Base-by-base conservation (phyloP, 345 rosid species). In the Excoecaria agallocha region DNA sequence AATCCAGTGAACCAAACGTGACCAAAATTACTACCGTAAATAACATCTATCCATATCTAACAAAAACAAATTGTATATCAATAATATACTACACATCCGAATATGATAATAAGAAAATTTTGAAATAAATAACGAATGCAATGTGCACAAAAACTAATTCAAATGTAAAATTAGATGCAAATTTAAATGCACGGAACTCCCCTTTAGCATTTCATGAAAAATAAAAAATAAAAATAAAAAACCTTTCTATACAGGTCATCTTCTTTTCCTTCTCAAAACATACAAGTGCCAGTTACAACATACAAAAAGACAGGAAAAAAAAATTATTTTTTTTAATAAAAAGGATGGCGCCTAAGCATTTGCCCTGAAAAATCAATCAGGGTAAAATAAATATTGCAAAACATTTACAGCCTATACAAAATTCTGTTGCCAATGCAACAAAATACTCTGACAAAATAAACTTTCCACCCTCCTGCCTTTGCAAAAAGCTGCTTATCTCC, bases 391-490 rank as follows among this genome's bases (percentile, higher is more conserved):
- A 51, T 8, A 30, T 70, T 71, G 45, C 62, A 73, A 75, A 59
- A 73, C 77, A 80, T 81, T 81, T 81, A 83, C 84, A 87, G 56
- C 65, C 85, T 87, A 72, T 85, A 87, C 88, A 85, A 81, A 87
- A 81, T 76, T 76, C 80, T 74, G 35, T 4, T 50, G 76, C 50
- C 54, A 41, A 51, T 55, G 52, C 73, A 76, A 25, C 56, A 70
- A 68, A 75, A 76, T 39, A 17, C 66, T 60, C 43, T 52, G 24
- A 64, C 1, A 60, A 79, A 69, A 12, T 54, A 76, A 75, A 83
- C 52, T 38, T 48, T 64, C 77, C 55, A 52, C 69, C 35, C 59
- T 41, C 76, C 80, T 63, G 71, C 79, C 60, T 37, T 30, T 2
- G 55, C 41, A 49, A 58, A 25, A 51, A 8, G 58, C 76, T 69